Evolutionary conservation across 1,284 basidiomycete species (phyloP), one percentile per base, ranked within the genome.

Genomic region (Malassezia slooffiae): DNA sequence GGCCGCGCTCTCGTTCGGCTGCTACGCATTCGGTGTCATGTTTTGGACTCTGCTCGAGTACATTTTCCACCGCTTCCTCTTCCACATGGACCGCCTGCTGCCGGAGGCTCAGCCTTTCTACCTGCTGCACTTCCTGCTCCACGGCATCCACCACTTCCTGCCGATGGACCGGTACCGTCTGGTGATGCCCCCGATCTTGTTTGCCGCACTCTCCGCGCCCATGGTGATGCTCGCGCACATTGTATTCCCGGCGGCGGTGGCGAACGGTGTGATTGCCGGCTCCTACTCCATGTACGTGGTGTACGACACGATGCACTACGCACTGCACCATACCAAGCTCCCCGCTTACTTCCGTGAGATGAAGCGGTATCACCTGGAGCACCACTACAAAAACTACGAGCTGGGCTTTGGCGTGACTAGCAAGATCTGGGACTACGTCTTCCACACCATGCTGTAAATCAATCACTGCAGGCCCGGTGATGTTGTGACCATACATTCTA

Each of bases 331-430:
- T 52, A 60, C 62, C 16, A 52, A 55, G 31, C 79, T 97, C 21
- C 90, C 90, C 0, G 73, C 79, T 33, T 93, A 95, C 73, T 72
- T 95, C 71, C 77, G 77, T 43, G 81, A 89, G 70, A 82, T 87
- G 82, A 99, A 99, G 76, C 83, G 85, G 70, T 96, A 96, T 67
- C 91, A 99, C 66, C 79, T 99, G 54, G 88, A 88, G n/a, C 90
- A 96, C 68, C 91, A 96, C 72, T 95, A 68, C 58, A 62, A 62
- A 71, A 74, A 95, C 76, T 93, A 87, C 68, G 89, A 96, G 69
- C 81, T 95, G 36, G 91, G 89, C n/a, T 97, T 91, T 64, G 91
- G 91, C 36, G 91, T 97, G 16, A 96, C 73, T 74, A 82, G 81
- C 72, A 91, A 91, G 74, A 74, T 97, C 34, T 97, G 91, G 91